A percentile compares a stretch with the other conserved stretches of the same genome.
These are phyloP conservation scores for Sporothrix euskadiensis DNA, from an alignment of 2,329 filamentous ascomycete species.

Conservation along the genomic window DNA sequence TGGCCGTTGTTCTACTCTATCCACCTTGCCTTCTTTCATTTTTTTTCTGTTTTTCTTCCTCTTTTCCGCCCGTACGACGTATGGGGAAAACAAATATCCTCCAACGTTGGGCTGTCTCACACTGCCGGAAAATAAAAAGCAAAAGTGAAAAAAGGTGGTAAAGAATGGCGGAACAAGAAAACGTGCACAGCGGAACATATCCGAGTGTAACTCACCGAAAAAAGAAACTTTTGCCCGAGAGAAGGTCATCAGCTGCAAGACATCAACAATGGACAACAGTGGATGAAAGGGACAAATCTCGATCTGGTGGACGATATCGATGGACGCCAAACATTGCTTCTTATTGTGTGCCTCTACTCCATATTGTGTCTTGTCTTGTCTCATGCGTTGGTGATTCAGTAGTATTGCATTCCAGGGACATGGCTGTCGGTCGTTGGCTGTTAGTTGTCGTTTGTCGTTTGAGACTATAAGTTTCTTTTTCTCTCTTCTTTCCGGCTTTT, in stretches of 20 bases:
- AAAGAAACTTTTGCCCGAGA: not conserved
- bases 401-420: not conserved
- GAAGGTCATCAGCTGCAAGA: not conserved
- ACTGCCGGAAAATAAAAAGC: not conserved
- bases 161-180: not conserved
- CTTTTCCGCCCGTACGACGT: not conserved
- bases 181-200: not conserved
- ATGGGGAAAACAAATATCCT: not conserved
- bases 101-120: not conserved
- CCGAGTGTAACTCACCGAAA: not conserved
- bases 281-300: not conserved
- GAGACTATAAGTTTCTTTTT: not conserved
- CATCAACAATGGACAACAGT: not conserved
- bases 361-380: not conserved
- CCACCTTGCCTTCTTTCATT: not conserved
- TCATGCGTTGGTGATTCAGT: conserved; percentile 8
- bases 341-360: no score
- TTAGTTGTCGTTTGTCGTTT: not conserved
- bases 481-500: not conserved
- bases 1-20: not conserved
- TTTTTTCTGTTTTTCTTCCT: not conserved
- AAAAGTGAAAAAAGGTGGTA: not conserved
- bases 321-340: not conserved
- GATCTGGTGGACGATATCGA: not conserved
- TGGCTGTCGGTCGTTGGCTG: not conserved